These are phyloP conservation scores for Cystobasidiaceae sp. DNA, from an alignment of 1,284 basidiomycete genomes.

Conservation along the genomic window DNA sequence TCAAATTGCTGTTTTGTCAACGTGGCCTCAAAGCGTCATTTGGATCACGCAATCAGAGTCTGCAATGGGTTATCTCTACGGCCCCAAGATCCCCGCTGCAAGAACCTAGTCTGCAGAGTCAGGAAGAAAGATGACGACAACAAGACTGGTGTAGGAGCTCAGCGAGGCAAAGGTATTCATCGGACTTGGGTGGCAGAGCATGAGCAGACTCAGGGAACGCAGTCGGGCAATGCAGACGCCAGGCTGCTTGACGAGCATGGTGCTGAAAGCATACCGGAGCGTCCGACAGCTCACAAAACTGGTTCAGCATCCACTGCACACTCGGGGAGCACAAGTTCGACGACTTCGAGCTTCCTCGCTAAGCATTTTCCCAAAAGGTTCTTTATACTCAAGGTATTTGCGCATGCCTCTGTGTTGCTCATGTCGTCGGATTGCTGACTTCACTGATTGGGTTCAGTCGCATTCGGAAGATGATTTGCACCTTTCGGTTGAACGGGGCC, in stretches of 20 bases:
- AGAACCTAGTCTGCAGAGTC: constrained; percentile 57
- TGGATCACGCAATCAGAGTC: constrained; percentile 62
- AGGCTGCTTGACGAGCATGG: not conserved
- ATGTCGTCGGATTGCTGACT: not conserved
- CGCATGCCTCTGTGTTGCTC: too few species aligned
- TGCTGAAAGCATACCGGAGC: not conserved
- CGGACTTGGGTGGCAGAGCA: constrained; percentile 67
- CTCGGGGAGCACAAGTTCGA: constrained; percentile 34
- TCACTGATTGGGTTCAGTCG: constrained; percentile 8
- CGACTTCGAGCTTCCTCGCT: constrained; percentile 39
- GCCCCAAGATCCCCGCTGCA: constrained; percentile 64
- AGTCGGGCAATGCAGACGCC: not conserved
- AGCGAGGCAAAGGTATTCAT: constrained; percentile 81
- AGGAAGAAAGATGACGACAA: constrained; percentile 54
- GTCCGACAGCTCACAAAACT: not conserved
- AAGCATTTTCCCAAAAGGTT: constrained; percentile 65
- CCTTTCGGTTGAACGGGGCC: constrained; percentile 68
- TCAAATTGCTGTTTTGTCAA: constrained; percentile 94
- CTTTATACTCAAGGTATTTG: constrained; percentile 82
- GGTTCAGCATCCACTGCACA: constrained; percentile 18
- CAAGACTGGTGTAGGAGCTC: constrained; percentile 82
- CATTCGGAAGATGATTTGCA: constrained; percentile 67
- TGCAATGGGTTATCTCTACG: constrained; percentile 69
- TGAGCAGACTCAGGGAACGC: constrained; percentile 44
- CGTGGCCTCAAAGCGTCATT: constrained; percentile 61